phyloP scores from a whole-genome alignment of 345 rosid species.

The Arabidopsis suecica region DNA sequence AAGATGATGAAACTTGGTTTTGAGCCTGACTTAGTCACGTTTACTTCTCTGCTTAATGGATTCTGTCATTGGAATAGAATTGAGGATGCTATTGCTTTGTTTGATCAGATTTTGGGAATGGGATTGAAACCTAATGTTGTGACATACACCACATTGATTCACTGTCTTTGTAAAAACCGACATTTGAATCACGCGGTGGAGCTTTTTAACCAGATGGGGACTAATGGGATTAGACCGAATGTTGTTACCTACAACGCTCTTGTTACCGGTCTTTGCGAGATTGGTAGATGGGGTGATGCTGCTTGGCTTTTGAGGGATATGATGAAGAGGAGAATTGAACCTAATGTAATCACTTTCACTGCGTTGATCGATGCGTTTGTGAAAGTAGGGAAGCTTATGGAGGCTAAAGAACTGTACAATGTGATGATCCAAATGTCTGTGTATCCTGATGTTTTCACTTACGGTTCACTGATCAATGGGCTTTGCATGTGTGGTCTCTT shows the following conservation, averaged over 20 bases:
- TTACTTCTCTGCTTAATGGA: constrained; percentile 32
- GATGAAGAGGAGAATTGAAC: constrained; percentile 26
- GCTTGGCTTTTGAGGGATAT: constrained; percentile 26
- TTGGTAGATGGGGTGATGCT: constrained; percentile 36
- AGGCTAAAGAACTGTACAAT: constrained; percentile 40
- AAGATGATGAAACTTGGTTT: constrained; percentile 39
- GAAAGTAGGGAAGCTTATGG: constrained; percentile 37
- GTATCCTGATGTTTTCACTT: constrained; percentile 49
- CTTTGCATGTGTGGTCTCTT: constrained; percentile 42
- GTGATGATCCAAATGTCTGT: constrained; percentile 39
- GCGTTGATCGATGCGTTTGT: constrained; percentile 36
- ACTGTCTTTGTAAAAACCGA: constrained; percentile 31
- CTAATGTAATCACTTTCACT: constrained; percentile 46
- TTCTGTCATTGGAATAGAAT: constrained; percentile 17
- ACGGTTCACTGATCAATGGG: constrained; percentile 49
- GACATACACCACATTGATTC: constrained; percentile 35
- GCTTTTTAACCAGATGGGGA: constrained; percentile 32
- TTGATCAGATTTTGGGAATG: constrained; percentile 17
- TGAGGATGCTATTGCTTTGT: constrained; percentile 36
- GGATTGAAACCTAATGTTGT: constrained; percentile 37
- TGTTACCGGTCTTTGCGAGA: constrained; percentile 36
- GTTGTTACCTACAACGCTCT: constrained; percentile 44
- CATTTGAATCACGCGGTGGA: constrained; percentile 22
- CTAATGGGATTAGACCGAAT: constrained; percentile 29
- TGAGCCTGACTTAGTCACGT: constrained; percentile 36